These are phyloP conservation scores for Fusarium sambucinum DNA, from an alignment of 2,329 filamentous ascomycete genomes.

Conservation along the genomic window DNA sequence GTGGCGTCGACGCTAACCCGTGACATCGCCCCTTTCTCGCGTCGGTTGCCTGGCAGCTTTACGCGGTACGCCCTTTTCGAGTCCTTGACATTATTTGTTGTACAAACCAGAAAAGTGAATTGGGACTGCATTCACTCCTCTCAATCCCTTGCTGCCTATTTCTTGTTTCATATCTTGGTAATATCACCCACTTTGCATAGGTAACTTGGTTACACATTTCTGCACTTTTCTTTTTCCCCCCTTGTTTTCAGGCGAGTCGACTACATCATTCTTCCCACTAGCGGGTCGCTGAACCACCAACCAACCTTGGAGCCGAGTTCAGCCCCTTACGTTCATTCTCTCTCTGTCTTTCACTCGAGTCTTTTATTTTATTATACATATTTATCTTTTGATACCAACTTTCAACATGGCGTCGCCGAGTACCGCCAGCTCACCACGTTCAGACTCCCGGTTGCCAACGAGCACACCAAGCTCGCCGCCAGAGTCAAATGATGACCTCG, in stretches of 20 bases:
- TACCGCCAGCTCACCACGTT: constrained; percentile 48
- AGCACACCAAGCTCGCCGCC: constrained; percentile 56
- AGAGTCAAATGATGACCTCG: constrained; percentile 32
- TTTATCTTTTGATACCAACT: neutral
- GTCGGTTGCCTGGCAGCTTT: constrained; percentile 48
- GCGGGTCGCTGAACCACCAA: constrained; percentile 18
- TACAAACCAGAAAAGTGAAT: neutral
- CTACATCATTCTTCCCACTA: constrained; percentile 44
- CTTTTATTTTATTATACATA: neutral
- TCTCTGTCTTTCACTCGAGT: neutral
- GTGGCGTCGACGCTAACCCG: constrained; percentile 43
- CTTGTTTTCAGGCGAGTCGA: constrained; percentile 34
- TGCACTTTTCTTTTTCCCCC: constrained; percentile 23
- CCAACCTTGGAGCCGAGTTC: constrained; percentile 12
- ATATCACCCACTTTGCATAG: neutral
- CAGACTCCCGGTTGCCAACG: constrained; percentile 49
- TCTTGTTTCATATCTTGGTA: neutral
- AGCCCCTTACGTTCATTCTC: constrained; percentile 9
- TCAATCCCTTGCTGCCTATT: neutral
- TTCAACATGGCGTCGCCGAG: constrained; percentile 51
- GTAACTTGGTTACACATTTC: neutral
- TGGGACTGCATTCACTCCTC: neutral
- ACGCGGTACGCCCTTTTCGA: constrained; percentile 27
- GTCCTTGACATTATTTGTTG: constrained; percentile 17
- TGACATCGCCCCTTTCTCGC: constrained; percentile 54